Evolutionary conservation across 495 filamentous ascomycete species (phyloP).

Genomic region (Aeminium ludgeri): DNA sequence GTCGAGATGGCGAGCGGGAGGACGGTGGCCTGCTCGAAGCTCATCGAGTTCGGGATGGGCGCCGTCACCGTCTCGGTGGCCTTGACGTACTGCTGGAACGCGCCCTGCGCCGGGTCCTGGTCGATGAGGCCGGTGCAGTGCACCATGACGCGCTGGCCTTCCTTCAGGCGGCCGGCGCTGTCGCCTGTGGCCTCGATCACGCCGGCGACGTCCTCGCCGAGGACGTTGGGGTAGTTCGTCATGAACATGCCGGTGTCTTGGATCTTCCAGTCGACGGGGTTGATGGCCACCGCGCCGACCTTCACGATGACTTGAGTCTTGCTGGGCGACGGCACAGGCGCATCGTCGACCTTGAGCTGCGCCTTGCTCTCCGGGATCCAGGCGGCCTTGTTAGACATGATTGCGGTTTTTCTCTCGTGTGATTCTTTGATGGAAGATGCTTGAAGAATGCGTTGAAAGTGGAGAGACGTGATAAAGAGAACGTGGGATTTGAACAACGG

Average conservation of each 20-base stretch:
- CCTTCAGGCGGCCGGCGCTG: conserved; percentile 28
- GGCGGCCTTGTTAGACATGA: conserved; percentile 20
- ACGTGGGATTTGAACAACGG: too few species aligned
- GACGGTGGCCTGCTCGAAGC: conserved; percentile 32
- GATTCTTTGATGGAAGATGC: too few species aligned
- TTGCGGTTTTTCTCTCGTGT: too few species aligned
- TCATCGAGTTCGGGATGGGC: conserved; percentile 30
- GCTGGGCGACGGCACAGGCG: conserved; percentile 20
- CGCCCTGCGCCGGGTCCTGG: conserved; percentile 19
- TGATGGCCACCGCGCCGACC: conserved; percentile 25
- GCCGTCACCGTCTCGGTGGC: conserved; percentile 24
- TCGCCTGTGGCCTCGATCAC: conserved; percentile 28
- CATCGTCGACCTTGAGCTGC: conserved; percentile 17
- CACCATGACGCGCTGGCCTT: conserved; percentile 30
- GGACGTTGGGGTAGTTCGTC: conserved; percentile 26
- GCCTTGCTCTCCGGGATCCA: conserved; percentile 20
- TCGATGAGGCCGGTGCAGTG: conserved; percentile 19
- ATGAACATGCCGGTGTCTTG: conserved; percentile 20
- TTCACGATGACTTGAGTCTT: conserved; percentile 25
- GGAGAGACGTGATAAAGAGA: too few species aligned
- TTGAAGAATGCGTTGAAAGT: too few species aligned
- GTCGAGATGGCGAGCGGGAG: conserved; percentile 40
- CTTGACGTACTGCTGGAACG: conserved; percentile 35
- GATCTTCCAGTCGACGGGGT: conserved; percentile 28
- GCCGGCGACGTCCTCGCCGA: conserved; percentile 31